A percentile compares a stretch with the other conserved stretches of the same genome.
Conservation (phyloP, 2,329 filamentous ascomycete genomes). For the Sarocladiaceae sp. region DNA sequence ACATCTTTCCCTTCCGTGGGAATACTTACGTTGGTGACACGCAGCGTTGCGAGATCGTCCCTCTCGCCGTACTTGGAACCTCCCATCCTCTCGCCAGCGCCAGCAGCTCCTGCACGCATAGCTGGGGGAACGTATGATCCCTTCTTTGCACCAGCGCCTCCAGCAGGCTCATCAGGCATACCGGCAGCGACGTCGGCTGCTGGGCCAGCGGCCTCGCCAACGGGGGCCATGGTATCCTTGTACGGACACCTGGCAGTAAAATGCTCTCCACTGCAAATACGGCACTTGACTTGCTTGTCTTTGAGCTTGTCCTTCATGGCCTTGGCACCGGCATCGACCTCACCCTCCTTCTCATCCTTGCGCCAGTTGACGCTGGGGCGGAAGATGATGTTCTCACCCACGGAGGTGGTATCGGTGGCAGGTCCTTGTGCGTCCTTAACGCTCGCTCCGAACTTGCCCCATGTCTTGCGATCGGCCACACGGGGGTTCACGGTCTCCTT, state of each 20-base stretch:
- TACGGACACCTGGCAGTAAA: constrained; percentile 98
- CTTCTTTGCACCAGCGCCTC: constrained; percentile 54
- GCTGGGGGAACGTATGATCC: constrained; percentile 93
- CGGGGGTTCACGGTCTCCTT: constrained; percentile 94
- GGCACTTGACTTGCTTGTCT: constrained; percentile 99
- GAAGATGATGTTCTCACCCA: constrained; percentile 99
- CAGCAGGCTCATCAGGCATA: constrained; percentile 46
- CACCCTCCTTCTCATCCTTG: constrained; percentile 78
- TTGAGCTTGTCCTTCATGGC: constrained; percentile 79
- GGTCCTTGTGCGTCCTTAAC: constrained; percentile 82
- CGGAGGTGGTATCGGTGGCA: constrained; percentile 81
- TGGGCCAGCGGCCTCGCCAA: constrained; percentile 54
- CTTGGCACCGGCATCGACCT: constrained; percentile 68
- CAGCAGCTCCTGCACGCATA: constrained; percentile 65
- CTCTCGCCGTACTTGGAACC: constrained; percentile 83
- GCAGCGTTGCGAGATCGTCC: constrained; percentile 92
- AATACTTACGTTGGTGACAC: constrained; percentile 88
- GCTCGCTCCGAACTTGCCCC: constrained; percentile 89
- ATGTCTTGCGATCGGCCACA: constrained; percentile 89
- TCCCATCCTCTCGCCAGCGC: constrained; percentile 74
- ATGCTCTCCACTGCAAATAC: constrained; percentile 98
- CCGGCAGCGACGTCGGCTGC: constrained; percentile 52
- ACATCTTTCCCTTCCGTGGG: too few relatives aligned
- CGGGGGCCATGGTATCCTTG: constrained; percentile 98
- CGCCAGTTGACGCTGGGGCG: constrained; percentile 91